Evolutionary conservation across 495 filamentous ascomycete species (phyloP).

Genomic region (Penicillium simplicissimum): DNA sequence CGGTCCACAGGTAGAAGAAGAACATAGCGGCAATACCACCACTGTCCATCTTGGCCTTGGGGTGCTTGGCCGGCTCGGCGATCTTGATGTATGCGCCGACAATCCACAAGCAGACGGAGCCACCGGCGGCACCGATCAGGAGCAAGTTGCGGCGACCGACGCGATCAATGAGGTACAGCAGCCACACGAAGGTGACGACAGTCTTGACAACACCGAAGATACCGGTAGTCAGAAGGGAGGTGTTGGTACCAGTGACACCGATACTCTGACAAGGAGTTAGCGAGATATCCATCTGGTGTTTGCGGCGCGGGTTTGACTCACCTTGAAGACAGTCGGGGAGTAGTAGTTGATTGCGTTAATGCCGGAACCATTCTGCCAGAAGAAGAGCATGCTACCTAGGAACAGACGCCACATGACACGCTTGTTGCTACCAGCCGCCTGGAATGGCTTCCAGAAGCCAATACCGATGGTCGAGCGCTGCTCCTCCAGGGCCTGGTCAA

Average conservation of each 20-base stretch:
- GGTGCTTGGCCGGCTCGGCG: slow-evolving; percentile 44
- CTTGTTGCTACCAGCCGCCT: slow-evolving; percentile 51
- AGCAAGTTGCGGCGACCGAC: slow-evolving; percentile 69
- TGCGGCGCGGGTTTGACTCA: background rate
- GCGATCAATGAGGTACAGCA: slow-evolving; percentile 70
- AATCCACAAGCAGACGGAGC: slow-evolving; percentile 72
- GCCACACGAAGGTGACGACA: slow-evolving; percentile 60
- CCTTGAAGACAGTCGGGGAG: slow-evolving; percentile 58
- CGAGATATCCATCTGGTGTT: background rate
- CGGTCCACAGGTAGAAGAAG: slow-evolving; percentile 81
- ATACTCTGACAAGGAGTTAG: slow-evolving; percentile 41
- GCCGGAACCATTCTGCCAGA: slow-evolving; percentile 67
- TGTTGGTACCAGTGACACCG: slow-evolving; percentile 54
- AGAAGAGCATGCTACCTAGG: slow-evolving; percentile 65
- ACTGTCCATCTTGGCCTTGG: slow-evolving; percentile 41
- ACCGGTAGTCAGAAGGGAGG: slow-evolving; percentile 53
- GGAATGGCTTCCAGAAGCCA: slow-evolving; percentile 71
- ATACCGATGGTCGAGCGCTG: slow-evolving; percentile 59
- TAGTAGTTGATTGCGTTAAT: slow-evolving; percentile 76
- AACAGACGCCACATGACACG: slow-evolving; percentile 67
- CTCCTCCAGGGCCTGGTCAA: slow-evolving; percentile 62
- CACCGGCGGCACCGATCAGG: slow-evolving; percentile 70
- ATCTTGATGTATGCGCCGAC: slow-evolving; percentile 72
- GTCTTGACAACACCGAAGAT: slow-evolving; percentile 59
- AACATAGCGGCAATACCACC: slow-evolving; percentile 71